Percentiles rank a stretch among this genome's conserved stretches.
Conservation (phyloP, 495 filamentous ascomycete genomes). For the Penicillium longicatenatum region DNA sequence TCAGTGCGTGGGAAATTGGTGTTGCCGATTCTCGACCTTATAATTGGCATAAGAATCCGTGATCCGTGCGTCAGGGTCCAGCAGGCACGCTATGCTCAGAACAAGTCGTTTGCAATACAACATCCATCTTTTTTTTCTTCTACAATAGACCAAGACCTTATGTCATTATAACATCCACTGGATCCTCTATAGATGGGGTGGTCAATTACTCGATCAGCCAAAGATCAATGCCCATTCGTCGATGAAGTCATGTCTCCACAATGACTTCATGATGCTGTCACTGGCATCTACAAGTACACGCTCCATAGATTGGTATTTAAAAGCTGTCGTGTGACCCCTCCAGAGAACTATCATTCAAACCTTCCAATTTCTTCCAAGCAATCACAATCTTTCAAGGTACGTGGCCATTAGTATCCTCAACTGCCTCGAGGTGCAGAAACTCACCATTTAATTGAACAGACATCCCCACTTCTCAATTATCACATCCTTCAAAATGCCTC, state of each 20-base stretch:
- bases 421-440: neutral
- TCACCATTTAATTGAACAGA: neutral
- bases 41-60: neutral
- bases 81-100: neutral
- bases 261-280: slow-evolving; percentile 49
- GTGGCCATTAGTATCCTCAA: neutral
- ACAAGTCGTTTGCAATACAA: neutral
- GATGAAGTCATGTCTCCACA: slow-evolving; percentile 37
- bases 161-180: neutral
- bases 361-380: neutral
- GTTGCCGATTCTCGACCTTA: neutral
- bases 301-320: slow-evolving; percentile 5
- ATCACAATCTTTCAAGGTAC: slow-evolving; percentile 1
- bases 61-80: neutral
- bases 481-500: slow-evolving; percentile 43
- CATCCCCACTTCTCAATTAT: neutral
- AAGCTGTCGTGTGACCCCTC: neutral
- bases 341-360: neutral
- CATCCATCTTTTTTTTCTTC: neutral
- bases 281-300: neutral
- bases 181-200: slow-evolving; percentile 12
- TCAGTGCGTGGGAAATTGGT: neutral
- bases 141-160: neutral
- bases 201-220: neutral
- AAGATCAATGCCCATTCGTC: slow-evolving; percentile 10